A percentile compares a stretch with the other conserved stretches of the same genome.
These are phyloP conservation scores for Vitis rotundifolia DNA, from an alignment of 164 flowering plant species.

Conservation along the genomic window DNA sequence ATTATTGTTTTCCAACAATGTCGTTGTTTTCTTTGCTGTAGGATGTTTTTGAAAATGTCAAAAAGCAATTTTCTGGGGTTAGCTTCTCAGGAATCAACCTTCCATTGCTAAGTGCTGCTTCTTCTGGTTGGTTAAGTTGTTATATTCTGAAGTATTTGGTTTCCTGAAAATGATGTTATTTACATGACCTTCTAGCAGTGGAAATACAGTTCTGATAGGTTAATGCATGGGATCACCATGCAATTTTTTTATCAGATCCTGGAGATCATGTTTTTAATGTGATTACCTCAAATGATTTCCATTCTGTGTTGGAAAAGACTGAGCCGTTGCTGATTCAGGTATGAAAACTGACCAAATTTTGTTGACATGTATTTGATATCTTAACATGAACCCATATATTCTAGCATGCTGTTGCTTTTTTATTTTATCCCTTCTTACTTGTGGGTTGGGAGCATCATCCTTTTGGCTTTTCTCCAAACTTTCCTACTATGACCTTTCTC, in stretches of 20 bases:
- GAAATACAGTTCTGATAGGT: not conserved
- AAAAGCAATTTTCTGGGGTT: slow-evolving; percentile 38
- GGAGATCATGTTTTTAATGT: slow-evolving; percentile 36
- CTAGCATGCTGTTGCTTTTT: not conserved
- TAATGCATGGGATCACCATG: slow-evolving; percentile 8
- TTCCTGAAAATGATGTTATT: not conserved
- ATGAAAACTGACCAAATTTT: slow-evolving; percentile 1
- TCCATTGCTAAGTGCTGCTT: slow-evolving; percentile 53
- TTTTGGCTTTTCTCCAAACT: too few relatives aligned
- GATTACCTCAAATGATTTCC: slow-evolving; percentile 48
- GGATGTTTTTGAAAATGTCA: slow-evolving; percentile 58
- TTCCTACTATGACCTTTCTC: too few relatives aligned
- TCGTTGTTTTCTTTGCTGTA: slow-evolving; percentile 27
- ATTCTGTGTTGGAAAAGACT: slow-evolving; percentile 29
- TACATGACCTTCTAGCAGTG: not conserved
- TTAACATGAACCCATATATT: not conserved
- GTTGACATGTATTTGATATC: not conserved
- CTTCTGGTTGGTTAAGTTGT: slow-evolving; percentile 47
- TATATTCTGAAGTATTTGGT: slow-evolving; percentile 1
- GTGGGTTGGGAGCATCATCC: too few relatives aligned
- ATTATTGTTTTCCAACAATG: not conserved
- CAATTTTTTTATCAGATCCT: slow-evolving; percentile 25
- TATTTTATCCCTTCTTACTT: not conserved
- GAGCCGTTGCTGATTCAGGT: slow-evolving; percentile 76
- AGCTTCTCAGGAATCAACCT: slow-evolving; percentile 43